Evolutionary conservation across 441 rosid species (phyloP).

Genomic region (Gossypium schwendimanii): DNA sequence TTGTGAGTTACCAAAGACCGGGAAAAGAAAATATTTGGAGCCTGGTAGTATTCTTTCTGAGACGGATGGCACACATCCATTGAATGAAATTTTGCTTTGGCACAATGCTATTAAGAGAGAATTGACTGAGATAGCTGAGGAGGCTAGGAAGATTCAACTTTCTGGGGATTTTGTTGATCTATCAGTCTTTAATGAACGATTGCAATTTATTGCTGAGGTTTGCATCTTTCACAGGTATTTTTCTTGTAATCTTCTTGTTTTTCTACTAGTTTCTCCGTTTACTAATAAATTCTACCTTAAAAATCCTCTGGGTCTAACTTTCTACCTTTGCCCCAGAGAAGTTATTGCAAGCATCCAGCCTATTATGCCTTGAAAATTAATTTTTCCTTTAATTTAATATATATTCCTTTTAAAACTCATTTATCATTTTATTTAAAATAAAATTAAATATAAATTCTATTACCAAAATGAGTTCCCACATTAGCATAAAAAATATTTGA

Average conservation of each 20-base stretch:
- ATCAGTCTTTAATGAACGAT: constrained; percentile 52
- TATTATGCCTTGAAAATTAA: background rate
- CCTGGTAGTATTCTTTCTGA: constrained; percentile 21
- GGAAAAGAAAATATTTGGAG: constrained; percentile 56
- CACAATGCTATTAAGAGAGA: constrained; percentile 63
- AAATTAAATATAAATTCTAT: background rate
- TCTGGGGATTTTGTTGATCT: constrained; percentile 55
- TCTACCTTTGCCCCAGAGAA: background rate
- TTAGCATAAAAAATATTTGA: background rate
- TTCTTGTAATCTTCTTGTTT: background rate
- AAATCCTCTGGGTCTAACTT: background rate
- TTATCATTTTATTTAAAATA: background rate
- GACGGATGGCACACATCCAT: constrained; percentile 38
- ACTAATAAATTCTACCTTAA: background rate
- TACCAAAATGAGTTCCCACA: background rate
- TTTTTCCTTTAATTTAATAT: background rate
- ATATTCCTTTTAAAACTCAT: background rate
- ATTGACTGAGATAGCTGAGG: constrained; percentile 59
- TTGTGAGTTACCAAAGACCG: constrained; percentile 37
- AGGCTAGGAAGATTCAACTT: constrained; percentile 54
- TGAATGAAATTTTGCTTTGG: constrained; percentile 68
- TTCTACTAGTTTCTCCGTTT: background rate
- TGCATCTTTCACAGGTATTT: constrained; percentile 66
- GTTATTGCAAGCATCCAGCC: background rate
- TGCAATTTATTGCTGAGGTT: constrained; percentile 63